These are phyloP conservation scores for Cladophialophora bantiana DNA, from an alignment of 2,329 filamentous ascomycete genomes.

Conservation along the genomic window DNA sequence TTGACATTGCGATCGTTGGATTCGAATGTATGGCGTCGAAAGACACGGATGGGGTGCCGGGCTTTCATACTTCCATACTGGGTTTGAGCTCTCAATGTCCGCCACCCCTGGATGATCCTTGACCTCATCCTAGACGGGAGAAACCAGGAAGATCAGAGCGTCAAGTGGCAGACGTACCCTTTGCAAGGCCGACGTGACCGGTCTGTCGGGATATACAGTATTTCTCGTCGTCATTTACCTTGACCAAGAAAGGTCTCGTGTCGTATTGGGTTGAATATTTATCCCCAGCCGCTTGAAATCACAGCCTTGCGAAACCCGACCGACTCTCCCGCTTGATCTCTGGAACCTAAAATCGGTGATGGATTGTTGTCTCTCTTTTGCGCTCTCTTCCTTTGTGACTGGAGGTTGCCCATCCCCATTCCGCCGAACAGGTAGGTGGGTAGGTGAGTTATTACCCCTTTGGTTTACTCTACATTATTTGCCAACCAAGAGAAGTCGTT, in stretches of 20 bases:
- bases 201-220: background rate
- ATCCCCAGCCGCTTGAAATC: background rate
- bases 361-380: background rate
- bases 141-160: background rate
- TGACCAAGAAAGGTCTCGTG: background rate
- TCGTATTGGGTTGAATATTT: background rate
- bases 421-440: background rate
- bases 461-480: too few species aligned
- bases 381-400: background rate
- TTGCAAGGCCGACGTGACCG: background rate
- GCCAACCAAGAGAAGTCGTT: too few species aligned
- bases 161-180: background rate
- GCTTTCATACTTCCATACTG: constrained; percentile 1
- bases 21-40: background rate
- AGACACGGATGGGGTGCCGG: background rate
- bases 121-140: background rate
- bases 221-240: background rate
- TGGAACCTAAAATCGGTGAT: background rate
- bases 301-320: background rate
- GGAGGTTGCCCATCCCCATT: background rate
- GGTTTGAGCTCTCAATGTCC: background rate
- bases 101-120: background rate
- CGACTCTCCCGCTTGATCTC: background rate
- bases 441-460: too few species aligned
- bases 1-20: background rate